Conservation (phyloP, 2,329 filamentous ascomycete species). For the Clarireedia monteithiana region DNA sequence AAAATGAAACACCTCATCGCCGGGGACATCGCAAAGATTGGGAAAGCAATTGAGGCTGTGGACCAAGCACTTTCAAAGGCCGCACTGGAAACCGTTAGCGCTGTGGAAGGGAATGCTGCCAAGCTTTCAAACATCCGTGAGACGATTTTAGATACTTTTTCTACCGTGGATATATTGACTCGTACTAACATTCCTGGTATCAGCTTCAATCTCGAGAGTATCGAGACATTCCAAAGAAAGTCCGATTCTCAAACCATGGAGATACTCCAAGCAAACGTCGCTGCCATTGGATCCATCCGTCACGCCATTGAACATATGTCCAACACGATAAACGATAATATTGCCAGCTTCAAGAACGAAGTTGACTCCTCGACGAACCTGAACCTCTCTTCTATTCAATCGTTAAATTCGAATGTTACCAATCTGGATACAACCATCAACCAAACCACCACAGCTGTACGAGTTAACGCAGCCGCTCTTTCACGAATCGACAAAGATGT, state of each 20-base stretch:
- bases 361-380: slow-evolving; percentile 3
- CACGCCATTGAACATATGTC: slow-evolving; percentile 11
- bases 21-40: slow-evolving; percentile 10
- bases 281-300: slow-evolving; percentile 9
- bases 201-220: slow-evolving; percentile 9
- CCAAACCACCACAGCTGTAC: slow-evolving; percentile 14
- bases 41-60: slow-evolving; percentile 9
- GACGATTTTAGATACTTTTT: slow-evolving; percentile 10
- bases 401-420: slow-evolving; percentile 8
- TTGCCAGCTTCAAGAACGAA: slow-evolving; percentile 7
- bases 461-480: slow-evolving; percentile 18
- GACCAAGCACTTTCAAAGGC: slow-evolving; percentile 9
- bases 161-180: slow-evolving; percentile 10
- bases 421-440: slow-evolving; percentile 5
- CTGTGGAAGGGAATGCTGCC: slow-evolving; percentile 8
- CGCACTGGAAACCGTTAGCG: slow-evolving; percentile 6
- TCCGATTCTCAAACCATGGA: slow-evolving; percentile 9
- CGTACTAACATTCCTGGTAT: slow-evolving; percentile 12
- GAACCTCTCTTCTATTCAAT: slow-evolving; percentile 7
- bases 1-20: slow-evolving; percentile 8
- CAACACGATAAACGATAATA: slow-evolving; percentile 5
- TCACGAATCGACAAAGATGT: slow-evolving; percentile 19
- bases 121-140: slow-evolving; percentile 11
- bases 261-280: slow-evolving; percentile 5
- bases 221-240: slow-evolving; percentile 8